Evolutionary conservation across 129 eudicot species (phyloP).

Genomic region (Flaveria robusta): DNA sequence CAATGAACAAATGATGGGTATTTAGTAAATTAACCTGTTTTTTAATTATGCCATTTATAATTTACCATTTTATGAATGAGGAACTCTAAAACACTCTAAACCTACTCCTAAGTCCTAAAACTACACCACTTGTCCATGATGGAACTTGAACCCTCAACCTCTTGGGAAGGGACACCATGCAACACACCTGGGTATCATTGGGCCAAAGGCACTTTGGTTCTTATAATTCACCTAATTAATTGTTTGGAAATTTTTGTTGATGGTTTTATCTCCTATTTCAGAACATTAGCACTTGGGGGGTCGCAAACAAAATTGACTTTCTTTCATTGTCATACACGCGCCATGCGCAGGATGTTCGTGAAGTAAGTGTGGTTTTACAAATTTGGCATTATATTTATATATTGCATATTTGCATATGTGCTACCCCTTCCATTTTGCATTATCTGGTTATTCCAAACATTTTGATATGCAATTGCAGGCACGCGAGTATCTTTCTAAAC

Average conservation of each 20-base stretch:
- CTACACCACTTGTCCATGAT: too few relatives aligned
- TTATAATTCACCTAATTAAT: neutral
- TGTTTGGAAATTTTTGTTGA: conserved; percentile 8
- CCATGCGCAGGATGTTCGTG: conserved; percentile 93
- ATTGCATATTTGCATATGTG: conserved; percentile 6
- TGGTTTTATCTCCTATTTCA: conserved; percentile 31
- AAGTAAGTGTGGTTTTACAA: conserved; percentile 49
- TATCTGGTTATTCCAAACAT: neutral
- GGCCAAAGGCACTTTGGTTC: too few relatives aligned
- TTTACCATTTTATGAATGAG: too few relatives aligned
- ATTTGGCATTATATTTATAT: neutral
- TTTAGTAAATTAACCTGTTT: too few relatives aligned
- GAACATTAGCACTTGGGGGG: conserved; percentile 97
- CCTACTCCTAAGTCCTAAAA: too few relatives aligned
- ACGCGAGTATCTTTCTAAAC: conserved; percentile 71
- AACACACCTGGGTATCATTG: too few relatives aligned
- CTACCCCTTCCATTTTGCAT: neutral
- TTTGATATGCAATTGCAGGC: conserved; percentile 52
- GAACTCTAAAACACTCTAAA: too few relatives aligned
- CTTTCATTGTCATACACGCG: conserved; percentile 89
- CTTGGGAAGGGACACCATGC: too few relatives aligned
- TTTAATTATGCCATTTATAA: neutral
- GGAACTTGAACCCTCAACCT: too few relatives aligned
- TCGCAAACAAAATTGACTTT: conserved; percentile 82
- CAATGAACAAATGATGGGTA: too few relatives aligned